Base-by-base conservation (phyloP, 345 rosid genomes). In the Pugionium cornutum region DNA sequence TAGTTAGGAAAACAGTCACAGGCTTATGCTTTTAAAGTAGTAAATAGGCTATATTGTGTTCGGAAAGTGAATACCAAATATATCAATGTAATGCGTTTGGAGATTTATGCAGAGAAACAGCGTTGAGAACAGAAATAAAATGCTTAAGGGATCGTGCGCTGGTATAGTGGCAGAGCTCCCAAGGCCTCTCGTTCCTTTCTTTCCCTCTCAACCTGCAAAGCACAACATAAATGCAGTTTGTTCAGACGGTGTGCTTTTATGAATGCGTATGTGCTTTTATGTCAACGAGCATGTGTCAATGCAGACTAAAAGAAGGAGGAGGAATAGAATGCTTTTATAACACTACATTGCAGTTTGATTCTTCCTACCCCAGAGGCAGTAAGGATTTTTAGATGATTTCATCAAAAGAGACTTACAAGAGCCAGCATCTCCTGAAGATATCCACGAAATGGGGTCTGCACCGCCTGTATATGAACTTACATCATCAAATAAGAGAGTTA, bases 111-210 rank as follows among this genome's bases (percentile, higher is more conserved):
- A 65, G 67, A 43, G 66, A 51, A 65, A 53, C 34, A 51, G 43
- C 25, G 33, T 26, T 48, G 27, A 41, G 5, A 47, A 64, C 47
- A 37, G 2, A 5, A 26, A 31, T 0, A 65, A 41, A 35, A 29
- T 69, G 69, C 75, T 86, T 37, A 90, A 26, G 99, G 97, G 60
- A 90, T 44, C 1, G 92, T 79, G 72, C 96, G 96, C 76, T 90
- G 89, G 54, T 87, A 91, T 59, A 91, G 83, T 44, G 97, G 99
- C 79, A 88, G 72, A 62, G 99, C 99, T 66, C 91, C 99, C 80
- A 94, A 78, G 57, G 95, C 89, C 67, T 86, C 92, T 26, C 96
- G 92, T 70, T 90, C 99, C 45, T 80, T 86, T 0, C 69, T 78
- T 80, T 94, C 99, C 76, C 66, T 85, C 80, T 88, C 79, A 65